A percentile compares a stretch with the other conserved stretches of the same genome.
phyloP scores from a whole-genome alignment of 768 basidiomycete species.

The Boletus rubescentipes region DNA sequence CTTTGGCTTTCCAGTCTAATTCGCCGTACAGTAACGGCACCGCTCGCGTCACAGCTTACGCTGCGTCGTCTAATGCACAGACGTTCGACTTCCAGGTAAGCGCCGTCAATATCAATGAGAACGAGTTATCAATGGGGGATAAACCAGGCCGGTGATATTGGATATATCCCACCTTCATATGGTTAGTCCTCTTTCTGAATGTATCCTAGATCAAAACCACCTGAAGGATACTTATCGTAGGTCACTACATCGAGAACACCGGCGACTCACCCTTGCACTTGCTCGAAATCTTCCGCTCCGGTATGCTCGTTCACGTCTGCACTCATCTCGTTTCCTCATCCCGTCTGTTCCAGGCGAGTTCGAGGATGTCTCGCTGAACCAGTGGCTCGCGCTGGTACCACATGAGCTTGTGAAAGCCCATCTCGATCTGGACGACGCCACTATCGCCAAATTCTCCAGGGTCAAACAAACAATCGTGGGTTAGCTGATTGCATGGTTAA shows the following conservation, averaged over 20 bases:
- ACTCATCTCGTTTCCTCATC: background rate
- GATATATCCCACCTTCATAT: conserved; percentile 26
- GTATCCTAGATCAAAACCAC: background rate
- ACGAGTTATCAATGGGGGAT: background rate
- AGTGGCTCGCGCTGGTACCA: conserved; percentile 65
- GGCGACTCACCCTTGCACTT: conserved; percentile 57
- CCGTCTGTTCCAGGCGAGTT: conserved; percentile 36
- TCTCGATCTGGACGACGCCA: conserved; percentile 52
- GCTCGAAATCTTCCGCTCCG: conserved; percentile 62
- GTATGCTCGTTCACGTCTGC: conserved; percentile 25
- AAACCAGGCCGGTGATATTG: conserved; percentile 31
- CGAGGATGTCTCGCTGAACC: conserved; percentile 56
- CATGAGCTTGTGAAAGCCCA: conserved; percentile 60
- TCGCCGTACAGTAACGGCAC: conserved; percentile 32
- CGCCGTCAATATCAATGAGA: background rate
- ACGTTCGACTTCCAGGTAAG: conserved; percentile 47
- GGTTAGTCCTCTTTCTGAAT: conserved; percentile 8
- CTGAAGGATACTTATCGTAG: conserved; percentile 26
- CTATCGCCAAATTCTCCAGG: conserved; percentile 48
- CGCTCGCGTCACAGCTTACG: conserved; percentile 45
- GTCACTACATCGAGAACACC: conserved; percentile 69
- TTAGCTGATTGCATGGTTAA: background rate
- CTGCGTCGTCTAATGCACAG: conserved; percentile 37
- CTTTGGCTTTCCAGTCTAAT: conserved; percentile 1
- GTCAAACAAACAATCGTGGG: conserved; percentile 52